Conservation (phyloP, 805 yeast genomes). For the Pichia insulana region DNA sequence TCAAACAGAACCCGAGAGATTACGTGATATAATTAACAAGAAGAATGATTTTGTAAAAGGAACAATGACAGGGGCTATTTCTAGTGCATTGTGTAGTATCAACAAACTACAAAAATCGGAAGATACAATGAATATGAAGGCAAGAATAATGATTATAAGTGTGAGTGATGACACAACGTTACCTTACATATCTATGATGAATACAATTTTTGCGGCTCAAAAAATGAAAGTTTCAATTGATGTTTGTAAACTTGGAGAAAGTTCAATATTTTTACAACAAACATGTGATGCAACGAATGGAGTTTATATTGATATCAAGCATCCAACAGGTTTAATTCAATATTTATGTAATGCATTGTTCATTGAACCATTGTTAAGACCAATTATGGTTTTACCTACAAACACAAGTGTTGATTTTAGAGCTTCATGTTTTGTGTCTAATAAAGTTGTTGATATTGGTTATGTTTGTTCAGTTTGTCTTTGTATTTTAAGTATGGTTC, state of each 20-base stretch:
- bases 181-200: slow-evolving; percentile 90
- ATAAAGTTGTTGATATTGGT: slow-evolving; percentile 87
- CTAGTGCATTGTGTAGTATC: slow-evolving; percentile 72
- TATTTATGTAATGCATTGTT: slow-evolving; percentile 74
- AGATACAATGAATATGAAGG: slow-evolving; percentile 40
- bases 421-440: slow-evolving; percentile 88
- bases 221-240: slow-evolving; percentile 85
- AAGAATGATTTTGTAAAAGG: slow-evolving; percentile 33
- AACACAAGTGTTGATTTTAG: slow-evolving; percentile 83
- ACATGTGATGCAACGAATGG: slow-evolving; percentile 95
- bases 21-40: slow-evolving; percentile 16
- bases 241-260: slow-evolving; percentile 68
- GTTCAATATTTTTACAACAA: slow-evolving; percentile 84
- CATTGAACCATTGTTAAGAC: slow-evolving; percentile 75
- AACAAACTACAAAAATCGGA: slow-evolving; percentile 53
- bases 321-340: slow-evolving; percentile 74
- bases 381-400: slow-evolving; percentile 72
- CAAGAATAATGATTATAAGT: slow-evolving; percentile 56
- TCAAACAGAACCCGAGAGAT: slow-evolving; percentile 22
- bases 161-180: slow-evolving; percentile 68
- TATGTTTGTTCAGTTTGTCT: slow-evolving; percentile 92
- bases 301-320: slow-evolving; percentile 59
- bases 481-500: slow-evolving; percentile 66
- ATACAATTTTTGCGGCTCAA: slow-evolving; percentile 91
- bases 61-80: slow-evolving; percentile 67